A percentile compares a stretch with the other conserved stretches of the same genome.
Conservation (phyloP, 768 basidiomycete species). For the Amanita muscaria region DNA sequence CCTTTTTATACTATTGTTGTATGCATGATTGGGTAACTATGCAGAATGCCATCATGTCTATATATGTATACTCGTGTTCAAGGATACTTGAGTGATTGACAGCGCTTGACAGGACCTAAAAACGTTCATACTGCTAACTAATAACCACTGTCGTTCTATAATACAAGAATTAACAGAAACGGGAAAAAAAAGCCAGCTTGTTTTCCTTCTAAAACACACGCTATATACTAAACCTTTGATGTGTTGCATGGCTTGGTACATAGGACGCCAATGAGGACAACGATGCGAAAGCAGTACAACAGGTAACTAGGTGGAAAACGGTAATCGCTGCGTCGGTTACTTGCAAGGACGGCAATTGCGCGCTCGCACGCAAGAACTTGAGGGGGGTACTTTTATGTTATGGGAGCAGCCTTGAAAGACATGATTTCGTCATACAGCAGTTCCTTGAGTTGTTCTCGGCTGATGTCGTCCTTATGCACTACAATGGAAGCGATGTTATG, state of each 20-base stretch:
- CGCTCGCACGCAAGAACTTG: neutral
- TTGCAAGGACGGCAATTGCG: neutral
- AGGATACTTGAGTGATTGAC: neutral
- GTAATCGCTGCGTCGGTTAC: neutral
- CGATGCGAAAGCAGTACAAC: neutral
- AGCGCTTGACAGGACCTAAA: too few relatives aligned
- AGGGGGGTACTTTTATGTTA: conserved; percentile 25
- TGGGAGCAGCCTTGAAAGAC: conserved; percentile 61
- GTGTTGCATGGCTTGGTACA: neutral
- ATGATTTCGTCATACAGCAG: conserved; percentile 93
- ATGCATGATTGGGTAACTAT: neutral
- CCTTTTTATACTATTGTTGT: neutral
- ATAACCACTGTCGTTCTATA: neutral
- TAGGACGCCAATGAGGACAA: too few relatives aligned
- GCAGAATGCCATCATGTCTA: conserved; percentile 3
- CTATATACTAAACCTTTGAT: neutral
- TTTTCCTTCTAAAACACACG: neutral
- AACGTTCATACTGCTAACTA: too few relatives aligned
- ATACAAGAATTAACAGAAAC: neutral
- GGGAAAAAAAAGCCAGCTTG: conserved; percentile 1
- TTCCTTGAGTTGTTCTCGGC: conserved; percentile 90
- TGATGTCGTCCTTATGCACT: conserved; percentile 96
- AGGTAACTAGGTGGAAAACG: too few relatives aligned
- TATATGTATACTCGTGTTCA: neutral
- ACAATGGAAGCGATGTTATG: conserved; percentile 9